A percentile compares a stretch with the other conserved stretches of the same genome.
Conservation (phyloP, 73 alveolate genomes). For the Urostyla sp. region DNA sequence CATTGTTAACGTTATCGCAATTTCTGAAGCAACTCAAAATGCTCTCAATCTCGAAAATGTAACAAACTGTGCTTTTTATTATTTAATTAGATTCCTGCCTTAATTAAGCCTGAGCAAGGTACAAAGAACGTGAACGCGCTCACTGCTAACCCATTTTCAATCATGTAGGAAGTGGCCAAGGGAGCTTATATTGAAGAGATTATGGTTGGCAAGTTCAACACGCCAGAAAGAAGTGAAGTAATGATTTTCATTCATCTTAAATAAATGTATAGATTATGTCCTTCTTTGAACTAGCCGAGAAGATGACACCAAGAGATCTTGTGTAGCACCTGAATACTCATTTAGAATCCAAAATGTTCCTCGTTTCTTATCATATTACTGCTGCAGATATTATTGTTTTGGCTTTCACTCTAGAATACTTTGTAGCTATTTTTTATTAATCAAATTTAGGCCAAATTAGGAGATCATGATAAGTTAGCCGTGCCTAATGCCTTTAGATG, state of each 20-base stretch:
- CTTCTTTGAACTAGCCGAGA: constrained; percentile 37
- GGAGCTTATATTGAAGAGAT: constrained; percentile 50
- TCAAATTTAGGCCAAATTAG: constrained; percentile 34
- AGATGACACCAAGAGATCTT: constrained; percentile 28
- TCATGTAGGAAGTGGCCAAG: constrained; percentile 44
- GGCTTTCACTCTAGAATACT: constrained; percentile 26
- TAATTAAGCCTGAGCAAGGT: constrained; percentile 18
- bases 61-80: neutral
- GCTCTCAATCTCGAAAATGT: constrained; percentile 23
- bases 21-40: constrained; percentile 12
- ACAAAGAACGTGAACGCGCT: constrained; percentile 25
- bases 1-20: constrained; percentile 39
- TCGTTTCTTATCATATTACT: constrained; percentile 62
- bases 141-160: constrained; percentile 30
- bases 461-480: constrained; percentile 71
- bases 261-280: constrained; percentile 28
- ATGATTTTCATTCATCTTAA: neutral
- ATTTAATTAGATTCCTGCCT: constrained; percentile 16
- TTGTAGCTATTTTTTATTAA: neutral
- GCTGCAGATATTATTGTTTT: constrained; percentile 65
- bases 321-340: constrained; percentile 48
- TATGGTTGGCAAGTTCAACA: constrained; percentile 38
- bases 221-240: constrained; percentile 18
- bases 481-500: constrained; percentile 81
- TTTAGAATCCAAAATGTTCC: constrained; percentile 54